A percentile compares a stretch with the other conserved stretches of the same genome.
Conservation (phyloP, 2,329 filamentous ascomycete genomes). For the Beauveria sp. region DNA sequence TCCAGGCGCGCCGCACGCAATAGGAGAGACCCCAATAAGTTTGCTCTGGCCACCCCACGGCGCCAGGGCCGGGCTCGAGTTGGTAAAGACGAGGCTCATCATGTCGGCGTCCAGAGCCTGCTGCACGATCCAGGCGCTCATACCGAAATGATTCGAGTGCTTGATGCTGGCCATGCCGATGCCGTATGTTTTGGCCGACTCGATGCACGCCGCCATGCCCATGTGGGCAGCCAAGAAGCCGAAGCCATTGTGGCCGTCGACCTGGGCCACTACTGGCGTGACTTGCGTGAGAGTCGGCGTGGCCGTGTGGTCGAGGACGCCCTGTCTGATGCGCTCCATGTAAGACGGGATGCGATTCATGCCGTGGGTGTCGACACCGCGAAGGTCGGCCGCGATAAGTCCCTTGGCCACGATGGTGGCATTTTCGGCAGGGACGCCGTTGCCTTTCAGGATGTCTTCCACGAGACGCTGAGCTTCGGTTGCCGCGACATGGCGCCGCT, state of each 20-base stretch:
- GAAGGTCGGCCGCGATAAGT: slow-evolving; percentile 66
- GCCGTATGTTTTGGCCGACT: slow-evolving; percentile 55
- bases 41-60: slow-evolving; percentile 61
- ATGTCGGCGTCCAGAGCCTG: slow-evolving; percentile 65
- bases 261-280: slow-evolving; percentile 64
- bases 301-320: slow-evolving; percentile 56
- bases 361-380: slow-evolving; percentile 71
- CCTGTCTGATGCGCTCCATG: slow-evolving; percentile 62
- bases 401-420: slow-evolving; percentile 58
- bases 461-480: slow-evolving; percentile 40
- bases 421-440: slow-evolving; percentile 51
- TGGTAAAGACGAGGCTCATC: slow-evolving; percentile 65
- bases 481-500: slow-evolving; percentile 27
- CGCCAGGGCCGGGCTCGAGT: slow-evolving; percentile 64
- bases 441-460: slow-evolving; percentile 47
- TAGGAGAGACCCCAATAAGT: slow-evolving; percentile 65
- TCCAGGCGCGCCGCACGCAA: slow-evolving; percentile 69
- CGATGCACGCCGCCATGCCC: slow-evolving; percentile 61
- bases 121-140: slow-evolving; percentile 74
- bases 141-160: slow-evolving; percentile 76
- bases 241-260: slow-evolving; percentile 64
- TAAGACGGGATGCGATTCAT: slow-evolving; percentile 74
- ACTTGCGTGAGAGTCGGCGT: slow-evolving; percentile 50
- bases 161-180: slow-evolving; percentile 68
- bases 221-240: slow-evolving; percentile 63